These are phyloP conservation scores for Xylaria arbuscula DNA, from an alignment of 2,329 filamentous ascomycete genomes.

Conservation along the genomic window DNA sequence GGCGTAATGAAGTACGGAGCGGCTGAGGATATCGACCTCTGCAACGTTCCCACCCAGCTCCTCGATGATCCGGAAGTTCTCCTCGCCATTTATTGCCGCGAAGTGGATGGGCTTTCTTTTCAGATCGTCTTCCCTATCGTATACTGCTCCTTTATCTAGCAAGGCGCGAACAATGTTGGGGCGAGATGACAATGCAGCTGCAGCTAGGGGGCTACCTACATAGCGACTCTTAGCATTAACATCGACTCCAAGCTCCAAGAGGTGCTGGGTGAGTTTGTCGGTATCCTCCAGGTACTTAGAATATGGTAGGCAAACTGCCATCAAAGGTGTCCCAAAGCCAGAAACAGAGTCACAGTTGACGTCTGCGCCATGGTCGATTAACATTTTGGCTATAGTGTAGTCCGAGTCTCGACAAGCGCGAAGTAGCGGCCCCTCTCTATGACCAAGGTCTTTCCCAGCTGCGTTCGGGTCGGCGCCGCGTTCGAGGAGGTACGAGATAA, in stretches of 20 bases:
- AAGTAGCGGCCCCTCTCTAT: constrained; percentile 12
- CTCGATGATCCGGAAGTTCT: constrained; percentile 17
- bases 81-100: constrained; percentile 18
- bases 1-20: constrained; percentile 18
- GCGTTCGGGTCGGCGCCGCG: constrained; percentile 16
- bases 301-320: constrained; percentile 16
- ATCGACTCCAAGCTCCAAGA: constrained; percentile 5
- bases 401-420: constrained; percentile 11
- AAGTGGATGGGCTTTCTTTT: constrained; percentile 23
- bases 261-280: constrained; percentile 10
- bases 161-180: constrained; percentile 7
- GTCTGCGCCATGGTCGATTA: constrained; percentile 19
- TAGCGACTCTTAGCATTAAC: constrained; percentile 13
- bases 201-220: constrained; percentile 17
- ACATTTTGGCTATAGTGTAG: constrained; percentile 11
- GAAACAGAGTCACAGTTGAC: constrained; percentile 12
- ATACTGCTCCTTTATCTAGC: constrained; percentile 10
- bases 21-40: constrained; percentile 12
- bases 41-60: neutral
- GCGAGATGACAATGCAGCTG: constrained; percentile 14
- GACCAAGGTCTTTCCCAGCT: neutral
- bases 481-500: constrained; percentile 16
- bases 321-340: constrained; percentile 17
- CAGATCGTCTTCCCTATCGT: constrained; percentile 2
- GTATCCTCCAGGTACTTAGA: constrained; percentile 4